A percentile compares a stretch with the other conserved stretches of the same genome.
Conservation (phyloP, 2,329 filamentous ascomycete species). For the Calonectria hawksworthii region DNA sequence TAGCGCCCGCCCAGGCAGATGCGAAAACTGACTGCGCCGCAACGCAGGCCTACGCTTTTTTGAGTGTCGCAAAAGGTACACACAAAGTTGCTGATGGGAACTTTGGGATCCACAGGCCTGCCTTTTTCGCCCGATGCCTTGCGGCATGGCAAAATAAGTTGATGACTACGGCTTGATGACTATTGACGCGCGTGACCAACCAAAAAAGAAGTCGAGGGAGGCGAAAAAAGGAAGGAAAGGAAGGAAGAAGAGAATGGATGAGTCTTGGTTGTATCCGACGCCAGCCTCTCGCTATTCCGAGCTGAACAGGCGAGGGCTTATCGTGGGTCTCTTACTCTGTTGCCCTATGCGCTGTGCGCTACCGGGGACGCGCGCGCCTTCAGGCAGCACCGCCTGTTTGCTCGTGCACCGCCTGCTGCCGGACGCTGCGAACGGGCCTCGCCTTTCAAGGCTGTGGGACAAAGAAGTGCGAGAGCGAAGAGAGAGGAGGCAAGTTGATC, state of each 20-base stretch:
- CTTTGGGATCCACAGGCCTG: not conserved
- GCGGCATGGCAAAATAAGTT: not conserved
- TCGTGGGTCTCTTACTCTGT: not conserved
- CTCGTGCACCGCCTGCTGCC: not conserved
- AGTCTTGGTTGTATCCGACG: not conserved
- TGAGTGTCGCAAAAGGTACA: not conserved
- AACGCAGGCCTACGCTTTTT: not conserved
- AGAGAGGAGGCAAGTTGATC: not conserved
- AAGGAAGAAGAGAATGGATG: not conserved
- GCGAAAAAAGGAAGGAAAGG: not conserved
- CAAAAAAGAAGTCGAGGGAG: not conserved
- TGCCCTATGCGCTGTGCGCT: not conserved
- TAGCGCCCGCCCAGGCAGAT: slow-evolving; percentile 1
- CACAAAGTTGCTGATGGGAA: not conserved
- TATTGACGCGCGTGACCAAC: not conserved
- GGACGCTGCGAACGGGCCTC: not conserved
- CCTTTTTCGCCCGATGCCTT: not conserved
- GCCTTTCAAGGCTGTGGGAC: not conserved
- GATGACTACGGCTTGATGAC: not conserved
- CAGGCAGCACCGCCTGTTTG: slow-evolving; percentile 5
- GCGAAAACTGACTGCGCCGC: slow-evolving; percentile 10
- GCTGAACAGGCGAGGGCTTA: not conserved
- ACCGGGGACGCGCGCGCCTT: not conserved
- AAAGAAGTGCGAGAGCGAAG: not conserved
- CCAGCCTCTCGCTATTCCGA: not conserved